Conservation (phyloP, 2,329 filamentous ascomycete species). For the Microdochium trichocladiopsis region DNA sequence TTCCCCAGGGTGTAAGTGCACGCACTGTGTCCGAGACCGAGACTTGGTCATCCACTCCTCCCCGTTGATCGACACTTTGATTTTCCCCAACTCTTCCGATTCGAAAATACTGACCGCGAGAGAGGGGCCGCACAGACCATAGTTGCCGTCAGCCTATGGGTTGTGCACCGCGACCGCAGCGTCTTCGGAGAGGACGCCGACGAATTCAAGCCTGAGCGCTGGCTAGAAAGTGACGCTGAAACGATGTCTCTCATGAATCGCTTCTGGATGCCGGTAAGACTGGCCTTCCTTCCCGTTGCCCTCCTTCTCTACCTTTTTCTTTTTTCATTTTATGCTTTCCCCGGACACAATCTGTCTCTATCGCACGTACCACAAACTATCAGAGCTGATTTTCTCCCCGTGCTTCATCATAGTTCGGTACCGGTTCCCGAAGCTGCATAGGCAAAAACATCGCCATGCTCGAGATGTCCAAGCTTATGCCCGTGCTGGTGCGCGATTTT, state of each 20-base stretch:
- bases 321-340: neutral
- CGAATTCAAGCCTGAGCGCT: constrained; percentile 49
- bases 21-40: no score
- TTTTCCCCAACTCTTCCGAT: neutral
- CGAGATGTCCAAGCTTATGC: constrained; percentile 13
- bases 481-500: constrained; percentile 1
- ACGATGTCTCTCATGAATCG: constrained; percentile 18
- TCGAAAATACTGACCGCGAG: neutral
- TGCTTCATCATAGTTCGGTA: constrained; percentile 2
- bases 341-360: neutral
- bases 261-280: constrained; percentile 29
- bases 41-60: no score
- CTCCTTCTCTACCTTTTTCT: neutral
- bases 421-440: constrained; percentile 9
- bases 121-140: constrained; percentile 34
- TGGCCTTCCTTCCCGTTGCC: neutral
- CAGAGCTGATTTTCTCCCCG: neutral
- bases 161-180: constrained; percentile 46
- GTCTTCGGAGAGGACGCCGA: constrained; percentile 52
- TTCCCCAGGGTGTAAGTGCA: constrained; percentile 36
- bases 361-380: neutral
- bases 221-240: constrained; percentile 19
- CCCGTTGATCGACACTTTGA: no score
- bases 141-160: constrained; percentile 55
- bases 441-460: constrained; percentile 13